These are phyloP conservation scores for Pythium dissotocum DNA, from an alignment of 352 stramenopile genomes.

Conservation along the genomic window DNA sequence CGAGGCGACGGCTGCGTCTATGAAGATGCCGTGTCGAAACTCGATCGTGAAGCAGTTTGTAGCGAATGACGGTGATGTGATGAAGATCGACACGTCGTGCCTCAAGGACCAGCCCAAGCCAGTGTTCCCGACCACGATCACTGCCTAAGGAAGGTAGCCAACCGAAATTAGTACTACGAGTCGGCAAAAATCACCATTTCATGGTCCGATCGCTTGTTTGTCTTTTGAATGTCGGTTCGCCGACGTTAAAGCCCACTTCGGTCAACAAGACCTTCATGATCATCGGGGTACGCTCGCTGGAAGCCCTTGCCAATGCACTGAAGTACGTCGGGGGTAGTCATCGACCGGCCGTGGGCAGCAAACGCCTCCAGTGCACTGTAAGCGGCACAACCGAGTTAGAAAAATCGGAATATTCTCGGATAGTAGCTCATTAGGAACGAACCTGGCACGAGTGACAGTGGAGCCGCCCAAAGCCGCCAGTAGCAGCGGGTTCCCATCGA, in stretches of 20 bases:
- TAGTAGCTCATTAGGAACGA: background rate
- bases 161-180: no score
- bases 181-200: no score
- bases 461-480: slow-evolving; percentile 79
- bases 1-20: slow-evolving; percentile 6
- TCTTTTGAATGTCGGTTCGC: no score
- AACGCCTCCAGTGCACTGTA: slow-evolving; percentile 69
- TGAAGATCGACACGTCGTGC: slow-evolving; percentile 30
- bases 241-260: no score
- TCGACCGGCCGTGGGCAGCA: slow-evolving; percentile 60
- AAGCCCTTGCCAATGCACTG: slow-evolving; percentile 66
- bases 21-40: slow-evolving; percentile 21
- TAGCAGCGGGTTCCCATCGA: slow-evolving; percentile 53
- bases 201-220: no score
- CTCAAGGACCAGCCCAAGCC: slow-evolving; percentile 14
- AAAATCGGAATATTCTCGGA: background rate
- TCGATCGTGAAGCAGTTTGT: slow-evolving; percentile 27
- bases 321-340: slow-evolving; percentile 86
- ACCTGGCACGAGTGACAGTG: slow-evolving; percentile 79
- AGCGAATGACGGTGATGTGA: slow-evolving; percentile 17
- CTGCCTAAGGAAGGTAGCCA: no score
- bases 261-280: no score
- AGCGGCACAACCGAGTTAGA: slow-evolving; percentile 3
- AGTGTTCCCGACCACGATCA: slow-evolving; percentile 1
- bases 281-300: slow-evolving; percentile 24